Conservation (phyloP, 2,329 filamentous ascomycete genomes). For the Colletotrichum chlorophyti region DNA sequence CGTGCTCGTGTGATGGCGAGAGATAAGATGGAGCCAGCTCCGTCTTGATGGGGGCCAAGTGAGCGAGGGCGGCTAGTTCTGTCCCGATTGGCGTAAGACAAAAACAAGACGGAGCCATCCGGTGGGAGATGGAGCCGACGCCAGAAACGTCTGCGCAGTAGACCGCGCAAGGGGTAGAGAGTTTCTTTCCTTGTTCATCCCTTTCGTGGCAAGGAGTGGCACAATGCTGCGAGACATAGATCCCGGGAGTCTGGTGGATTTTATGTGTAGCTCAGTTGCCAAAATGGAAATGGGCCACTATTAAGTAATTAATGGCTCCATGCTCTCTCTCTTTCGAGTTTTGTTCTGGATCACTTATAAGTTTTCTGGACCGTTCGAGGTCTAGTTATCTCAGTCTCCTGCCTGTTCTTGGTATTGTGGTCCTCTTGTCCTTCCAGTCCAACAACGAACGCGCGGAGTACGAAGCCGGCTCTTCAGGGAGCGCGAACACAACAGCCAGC, state of each 20-base stretch:
- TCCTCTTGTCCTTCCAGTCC: neutral
- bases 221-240: constrained; percentile 11
- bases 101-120: neutral
- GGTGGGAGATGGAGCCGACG: neutral
- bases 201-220: neutral
- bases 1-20: too few species aligned
- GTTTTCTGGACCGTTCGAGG: neutral
- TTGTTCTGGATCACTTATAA: neutral
- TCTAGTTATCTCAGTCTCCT: neutral
- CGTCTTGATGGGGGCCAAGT: too few species aligned
- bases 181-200: constrained; percentile 5
- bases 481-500: neutral
- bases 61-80: too few species aligned
- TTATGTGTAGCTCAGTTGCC: neutral
- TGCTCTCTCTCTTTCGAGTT: neutral
- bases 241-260: constrained; percentile 8
- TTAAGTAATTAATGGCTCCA: constrained; percentile 11
- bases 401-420: neutral
- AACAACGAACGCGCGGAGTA: neutral
- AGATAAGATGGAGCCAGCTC: neutral
- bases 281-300: constrained; percentile 8
- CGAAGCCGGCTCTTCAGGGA: constrained; percentile 21
- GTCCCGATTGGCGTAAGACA: too few species aligned
- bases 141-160: too few species aligned
- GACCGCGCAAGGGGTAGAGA: neutral